A percentile compares a stretch with the other conserved stretches of the same genome.
phyloP scores from a whole-genome alignment of 305 asterid genomes.

The Ilex paraguariensis region DNA sequence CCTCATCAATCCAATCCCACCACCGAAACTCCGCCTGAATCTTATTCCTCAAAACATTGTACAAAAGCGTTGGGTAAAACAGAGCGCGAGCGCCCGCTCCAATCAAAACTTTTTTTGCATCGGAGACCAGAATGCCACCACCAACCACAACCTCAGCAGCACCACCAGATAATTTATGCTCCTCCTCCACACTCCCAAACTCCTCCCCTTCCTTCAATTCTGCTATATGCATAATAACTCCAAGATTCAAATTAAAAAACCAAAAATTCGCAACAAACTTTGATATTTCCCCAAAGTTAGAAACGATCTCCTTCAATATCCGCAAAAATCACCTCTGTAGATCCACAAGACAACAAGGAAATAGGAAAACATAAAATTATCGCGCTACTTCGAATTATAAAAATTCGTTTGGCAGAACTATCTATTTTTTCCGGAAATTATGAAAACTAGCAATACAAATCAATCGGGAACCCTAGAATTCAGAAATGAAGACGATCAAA shows the following conservation, averaged over 20 bases:
- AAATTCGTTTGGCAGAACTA: too few species aligned
- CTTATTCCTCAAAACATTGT: slow-evolving; percentile 57
- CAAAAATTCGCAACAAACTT: not conserved
- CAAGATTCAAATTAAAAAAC: not conserved
- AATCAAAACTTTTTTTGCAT: slow-evolving; percentile 39
- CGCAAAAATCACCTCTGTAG: too few species aligned
- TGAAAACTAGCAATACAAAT: too few species aligned
- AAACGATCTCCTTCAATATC: too few species aligned
- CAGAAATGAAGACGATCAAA: too few species aligned
- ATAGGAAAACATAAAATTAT: too few species aligned
- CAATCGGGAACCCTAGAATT: too few species aligned
- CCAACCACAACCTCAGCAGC: slow-evolving; percentile 14
- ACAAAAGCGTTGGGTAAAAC: slow-evolving; percentile 56
- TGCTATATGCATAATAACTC: slow-evolving; percentile 39
- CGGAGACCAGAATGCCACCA: slow-evolving; percentile 24
- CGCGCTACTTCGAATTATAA: too few species aligned
- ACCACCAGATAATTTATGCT: slow-evolving; percentile 9
- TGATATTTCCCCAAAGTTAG: too few species aligned
- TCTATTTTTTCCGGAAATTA: too few species aligned
- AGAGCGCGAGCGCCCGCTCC: slow-evolving; percentile 57
- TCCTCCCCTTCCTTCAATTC: slow-evolving; percentile 27
- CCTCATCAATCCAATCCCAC: slow-evolving; percentile 81
- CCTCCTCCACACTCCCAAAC: slow-evolving; percentile 13
- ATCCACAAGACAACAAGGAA: too few species aligned
- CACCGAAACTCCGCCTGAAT: slow-evolving; percentile 53